Base-by-base conservation (phyloP, 768 basidiomycete genomes). In the Hygrophoropsis aurantiaca region DNA sequence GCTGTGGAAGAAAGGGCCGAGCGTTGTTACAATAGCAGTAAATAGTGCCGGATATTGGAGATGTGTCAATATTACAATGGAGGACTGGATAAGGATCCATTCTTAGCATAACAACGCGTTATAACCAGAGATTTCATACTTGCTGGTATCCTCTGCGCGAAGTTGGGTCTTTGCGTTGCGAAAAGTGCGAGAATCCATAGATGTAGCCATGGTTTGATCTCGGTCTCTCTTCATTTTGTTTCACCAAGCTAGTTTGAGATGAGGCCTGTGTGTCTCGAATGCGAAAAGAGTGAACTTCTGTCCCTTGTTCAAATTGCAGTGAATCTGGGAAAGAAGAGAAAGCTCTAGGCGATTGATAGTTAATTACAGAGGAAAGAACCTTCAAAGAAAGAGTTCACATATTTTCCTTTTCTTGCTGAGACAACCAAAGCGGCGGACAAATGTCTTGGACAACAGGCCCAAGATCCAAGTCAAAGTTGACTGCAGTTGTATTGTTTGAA, bases 261-360 rank as follows among this genome's bases (percentile, higher is more conserved):
- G 66, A 52, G 30, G 51, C 46, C 5, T 65, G 55, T 42, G 75
- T 72, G 57, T 77, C 76, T 41, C 90, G 81, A 44, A 95, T 80
- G 41, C 93, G 84, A 70, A 95, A 95, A 0, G 90, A 92, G 64
- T 95, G 92, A 1, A 78, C 74, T 58, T 90, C 84, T 0, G 83
- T 82, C 5, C 92, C 92, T 60, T 94, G 85, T 38, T 89, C 84
- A 47, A 91, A 91, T 46, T 90, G 83, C 2, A 83, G 68, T 0
- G 92, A 92, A 60, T 97, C 94, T 0, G 94, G 94, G 58, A 97
- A 93, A 1, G 91, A 83, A 6, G 88, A 90, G 64, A 97, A 97
- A 2, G 93, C 90, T 46, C 94, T 97, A 41, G 2, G 37, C 33
- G 16, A 27, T 45, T 45, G 61, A 42, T 26, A 26, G 44, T 25